These are phyloP conservation scores for Trametes meyenii DNA, from an alignment of 768 basidiomycete species.

Conservation along the genomic window DNA sequence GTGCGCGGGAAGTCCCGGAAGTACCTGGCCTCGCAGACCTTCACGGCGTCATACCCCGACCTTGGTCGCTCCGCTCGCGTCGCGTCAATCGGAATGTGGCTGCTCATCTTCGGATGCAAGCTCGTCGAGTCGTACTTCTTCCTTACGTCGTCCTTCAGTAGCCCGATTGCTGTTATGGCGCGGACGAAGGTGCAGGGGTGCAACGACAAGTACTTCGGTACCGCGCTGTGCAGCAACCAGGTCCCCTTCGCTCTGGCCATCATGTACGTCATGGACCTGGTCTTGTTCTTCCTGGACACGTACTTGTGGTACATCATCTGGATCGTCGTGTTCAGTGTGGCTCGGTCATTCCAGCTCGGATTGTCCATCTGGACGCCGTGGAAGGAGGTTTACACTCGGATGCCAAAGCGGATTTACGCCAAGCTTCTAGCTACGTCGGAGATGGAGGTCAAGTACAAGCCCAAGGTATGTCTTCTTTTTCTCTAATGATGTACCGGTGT, in stretches of 20 bases:
- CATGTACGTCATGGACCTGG: conserved; percentile 99
- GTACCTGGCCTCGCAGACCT: conserved; percentile 98
- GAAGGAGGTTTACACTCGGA: conserved; percentile 94
- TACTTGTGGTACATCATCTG: conserved; percentile 99
- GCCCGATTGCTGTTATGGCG: conserved; percentile 96
- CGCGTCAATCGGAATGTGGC: conserved; percentile 87
- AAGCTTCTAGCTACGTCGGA: conserved; percentile 94
- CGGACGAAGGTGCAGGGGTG: conserved; percentile 93
- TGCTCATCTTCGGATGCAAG: conserved; percentile 95
- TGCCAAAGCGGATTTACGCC: conserved; percentile 98
- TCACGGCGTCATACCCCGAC: conserved; percentile 94
- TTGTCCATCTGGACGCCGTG: conserved; percentile 99
- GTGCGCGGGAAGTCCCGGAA: conserved; percentile 97
- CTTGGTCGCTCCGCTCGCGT: conserved; percentile 72
- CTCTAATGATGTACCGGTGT: neutral
- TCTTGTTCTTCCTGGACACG: conserved; percentile 98
- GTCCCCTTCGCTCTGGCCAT: conserved; percentile 93
- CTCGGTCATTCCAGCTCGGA: conserved; percentile 87
- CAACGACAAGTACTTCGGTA: conserved; percentile 81
- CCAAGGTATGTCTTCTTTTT: conserved; percentile 61
- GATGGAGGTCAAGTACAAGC: conserved; percentile 99
- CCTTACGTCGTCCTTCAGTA: conserved; percentile 94
- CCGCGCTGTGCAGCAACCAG: conserved; percentile 84
- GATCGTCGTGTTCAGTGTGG: conserved; percentile 93
- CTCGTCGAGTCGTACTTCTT: conserved; percentile 98